Base-by-base conservation (phyloP, 208 protist genomes). In the Acanthamoeba castellanii region DNA sequence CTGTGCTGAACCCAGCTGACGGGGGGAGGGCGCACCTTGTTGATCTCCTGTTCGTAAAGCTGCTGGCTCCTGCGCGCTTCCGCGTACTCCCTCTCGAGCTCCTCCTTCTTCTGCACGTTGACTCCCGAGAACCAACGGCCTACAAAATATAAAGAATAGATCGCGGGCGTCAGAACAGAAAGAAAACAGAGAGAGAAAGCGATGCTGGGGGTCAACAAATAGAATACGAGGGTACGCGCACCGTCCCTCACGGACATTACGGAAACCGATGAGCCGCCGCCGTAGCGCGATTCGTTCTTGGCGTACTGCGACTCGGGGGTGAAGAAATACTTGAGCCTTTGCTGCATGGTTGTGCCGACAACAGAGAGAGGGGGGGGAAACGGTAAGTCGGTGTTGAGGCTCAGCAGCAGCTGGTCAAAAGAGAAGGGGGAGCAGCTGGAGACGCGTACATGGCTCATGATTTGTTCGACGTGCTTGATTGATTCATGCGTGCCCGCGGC, bases 271-370 rank as follows among this genome's bases (percentile, higher is more conserved):
- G 57, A 30, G 47, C 45, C 81, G 8, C 94, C 61, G n/a, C 94
- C 95, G 81, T 95, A 96, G 25, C n/a, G 45, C 3, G 95, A 96
- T 27, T 32, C 55, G 0, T 42, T 81, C 14, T 68, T 88, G 27
- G 18, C 32, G 32, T 74, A 96, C 16, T 32, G 42, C 8, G 34
- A 50, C 1, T 52, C 27, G 32, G 95, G 94, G 3, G 95, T 96
- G 34, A 91, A 95, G 45, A 95, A 85, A 0, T 42, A 13, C 25
- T 61, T 34, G 20, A 95, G 22, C 37, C n/a, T 11, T 22, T 59
- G 72, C 22, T 70, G 47, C 8, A 61, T 45, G 0, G 52, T 45
- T 0, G 92, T 14, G 16, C 14, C 32, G 11, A 76, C 30, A 76
- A 70, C 14, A 70, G 11, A 3, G 50, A 8, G 50, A 72, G 9